These are phyloP conservation scores for Mycena venus DNA, from an alignment of 768 basidiomycete species.

Conservation along the genomic window DNA sequence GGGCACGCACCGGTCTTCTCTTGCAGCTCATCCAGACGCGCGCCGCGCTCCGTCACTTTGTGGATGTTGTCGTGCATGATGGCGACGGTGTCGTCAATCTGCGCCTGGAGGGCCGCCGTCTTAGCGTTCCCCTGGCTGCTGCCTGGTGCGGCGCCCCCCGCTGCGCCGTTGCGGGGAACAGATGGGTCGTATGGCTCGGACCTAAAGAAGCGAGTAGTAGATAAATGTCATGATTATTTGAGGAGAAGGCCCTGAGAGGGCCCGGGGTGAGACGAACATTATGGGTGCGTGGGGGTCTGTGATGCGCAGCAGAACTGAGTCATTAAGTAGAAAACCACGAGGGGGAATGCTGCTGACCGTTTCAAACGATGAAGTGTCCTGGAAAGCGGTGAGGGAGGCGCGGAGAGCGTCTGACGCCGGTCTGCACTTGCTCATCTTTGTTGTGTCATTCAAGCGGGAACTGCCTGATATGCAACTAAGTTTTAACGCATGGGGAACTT, in stretches of 20 bases:
- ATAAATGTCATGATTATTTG: not conserved
- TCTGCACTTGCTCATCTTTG: no score
- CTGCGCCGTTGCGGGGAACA: conserved; percentile 86
- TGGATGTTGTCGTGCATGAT: conserved; percentile 99
- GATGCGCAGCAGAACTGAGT: not conserved
- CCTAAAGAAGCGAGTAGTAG: conserved; percentile 62
- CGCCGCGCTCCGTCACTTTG: conserved; percentile 95
- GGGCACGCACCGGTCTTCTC: conserved; percentile 92
- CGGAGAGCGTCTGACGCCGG: conserved; percentile 21
- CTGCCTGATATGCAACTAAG: no score
- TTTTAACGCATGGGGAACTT: no score
- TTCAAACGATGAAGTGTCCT: conserved; percentile 53
- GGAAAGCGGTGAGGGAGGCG: conserved; percentile 29
- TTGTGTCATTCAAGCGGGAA: no score
- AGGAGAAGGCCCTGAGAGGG: conserved; percentile 23
- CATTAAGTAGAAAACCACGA: not conserved
- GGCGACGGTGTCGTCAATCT: conserved; percentile 96
- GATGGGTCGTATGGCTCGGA: conserved; percentile 99
- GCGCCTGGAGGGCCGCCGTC: conserved; percentile 95
- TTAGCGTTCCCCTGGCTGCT: conserved; percentile 76
- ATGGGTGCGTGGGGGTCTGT: conserved; percentile 50
- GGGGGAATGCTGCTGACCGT: conserved; percentile 48
- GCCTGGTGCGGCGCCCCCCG: conserved; percentile 64
- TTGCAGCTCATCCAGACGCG: conserved; percentile 92
- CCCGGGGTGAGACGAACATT: conserved; percentile 53